Conservation (phyloP, 1,139 yeast species). For the Candida sojae region DNA sequence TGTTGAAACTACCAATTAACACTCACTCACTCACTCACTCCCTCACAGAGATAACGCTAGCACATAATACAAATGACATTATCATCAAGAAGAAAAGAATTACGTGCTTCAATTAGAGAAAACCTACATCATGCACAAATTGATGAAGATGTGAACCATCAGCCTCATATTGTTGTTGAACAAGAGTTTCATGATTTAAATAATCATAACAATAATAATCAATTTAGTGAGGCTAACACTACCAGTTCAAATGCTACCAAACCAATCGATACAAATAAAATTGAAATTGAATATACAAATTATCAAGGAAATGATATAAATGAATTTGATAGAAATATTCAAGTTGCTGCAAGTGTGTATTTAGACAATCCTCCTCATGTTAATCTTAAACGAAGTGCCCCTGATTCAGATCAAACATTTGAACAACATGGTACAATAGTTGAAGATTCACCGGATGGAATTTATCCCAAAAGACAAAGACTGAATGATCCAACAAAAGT, state of each 20-base stretch:
- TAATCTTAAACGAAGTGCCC: background rate
- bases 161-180: background rate
- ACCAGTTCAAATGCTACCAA: conserved; percentile 2
- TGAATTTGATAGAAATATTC: background rate
- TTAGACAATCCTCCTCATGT: background rate
- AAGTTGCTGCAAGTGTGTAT: background rate
- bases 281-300: background rate
- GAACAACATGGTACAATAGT: background rate
- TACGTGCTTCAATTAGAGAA: conserved; percentile 14
- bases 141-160: background rate
- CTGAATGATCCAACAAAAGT: conserved; percentile 2
- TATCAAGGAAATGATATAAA: background rate
- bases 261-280: background rate
- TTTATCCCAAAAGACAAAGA: background rate
- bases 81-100: conserved; percentile 16
- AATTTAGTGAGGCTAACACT: conserved; percentile 1
- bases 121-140: conserved; percentile 10
- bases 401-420: background rate
- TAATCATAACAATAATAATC: background rate
- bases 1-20: conserved; percentile 1
- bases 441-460: background rate
- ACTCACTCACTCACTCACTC: background rate
- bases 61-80: conserved; percentile 9
- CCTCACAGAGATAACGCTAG: background rate
- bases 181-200: conserved; percentile 4